Conservation (phyloP, 1,139 yeast genomes). For the Ogataea hybrid region DNA sequence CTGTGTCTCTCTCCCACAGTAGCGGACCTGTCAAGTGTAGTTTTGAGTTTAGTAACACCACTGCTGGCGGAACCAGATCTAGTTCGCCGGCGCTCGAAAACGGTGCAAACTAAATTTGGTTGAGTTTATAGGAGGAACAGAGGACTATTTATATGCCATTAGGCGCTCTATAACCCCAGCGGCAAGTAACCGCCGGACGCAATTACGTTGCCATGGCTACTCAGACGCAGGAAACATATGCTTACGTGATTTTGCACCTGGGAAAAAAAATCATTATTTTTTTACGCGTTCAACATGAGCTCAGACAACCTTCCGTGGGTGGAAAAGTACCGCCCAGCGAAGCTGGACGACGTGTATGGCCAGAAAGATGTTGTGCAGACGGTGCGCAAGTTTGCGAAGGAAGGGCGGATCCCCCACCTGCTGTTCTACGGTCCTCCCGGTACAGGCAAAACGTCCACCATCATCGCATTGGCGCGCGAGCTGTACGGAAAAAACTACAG, state of each 20-base stretch:
- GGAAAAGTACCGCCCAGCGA: constrained; percentile 89
- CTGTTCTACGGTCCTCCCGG: constrained; percentile 98
- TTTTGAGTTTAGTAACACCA: too few relatives aligned
- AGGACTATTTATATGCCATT: too few relatives aligned
- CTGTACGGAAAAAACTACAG: constrained; percentile 84
- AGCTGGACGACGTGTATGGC: constrained; percentile 85
- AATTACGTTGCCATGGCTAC: not conserved
- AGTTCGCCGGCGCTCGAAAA: too few relatives aligned
- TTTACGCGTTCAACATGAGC: constrained; percentile 3
- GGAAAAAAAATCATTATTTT: not conserved
- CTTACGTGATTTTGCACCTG: not conserved
- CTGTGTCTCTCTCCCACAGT: too few relatives aligned
- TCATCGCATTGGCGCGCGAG: constrained; percentile 85
- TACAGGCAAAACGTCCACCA: constrained; percentile 94
- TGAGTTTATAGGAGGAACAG: too few relatives aligned
- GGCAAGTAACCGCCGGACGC: too few relatives aligned
- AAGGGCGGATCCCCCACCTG: constrained; percentile 83
- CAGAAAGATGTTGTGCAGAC: constrained; percentile 83
- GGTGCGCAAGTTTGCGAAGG: constrained; percentile 78
- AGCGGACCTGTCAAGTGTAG: too few relatives aligned
- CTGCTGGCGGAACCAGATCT: too few relatives aligned
- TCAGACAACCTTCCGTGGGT: constrained; percentile 63
- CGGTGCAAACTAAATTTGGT: too few relatives aligned
- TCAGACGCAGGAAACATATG: not conserved
- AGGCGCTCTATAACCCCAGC: too few relatives aligned